Evolutionary conservation across 23 red algal genomes (phyloP).

Genomic region (Gracilaria domingensis): DNA sequence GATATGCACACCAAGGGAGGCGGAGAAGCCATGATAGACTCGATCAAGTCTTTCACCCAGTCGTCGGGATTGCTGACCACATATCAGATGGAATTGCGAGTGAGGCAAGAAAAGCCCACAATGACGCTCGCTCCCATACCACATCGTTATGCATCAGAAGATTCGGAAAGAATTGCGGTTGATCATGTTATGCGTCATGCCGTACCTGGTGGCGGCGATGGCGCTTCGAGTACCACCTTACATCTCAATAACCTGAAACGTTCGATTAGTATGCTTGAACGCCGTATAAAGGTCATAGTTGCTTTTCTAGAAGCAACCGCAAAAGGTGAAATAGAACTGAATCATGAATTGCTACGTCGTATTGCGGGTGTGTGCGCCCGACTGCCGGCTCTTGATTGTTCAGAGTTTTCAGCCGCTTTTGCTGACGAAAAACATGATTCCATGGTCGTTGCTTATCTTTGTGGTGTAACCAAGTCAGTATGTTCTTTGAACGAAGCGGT

Average conservation of each 20-base stretch:
- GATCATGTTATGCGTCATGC: slow-evolving; percentile 78
- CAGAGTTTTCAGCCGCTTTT: slow-evolving; percentile 65
- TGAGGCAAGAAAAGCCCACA: slow-evolving; percentile 49
- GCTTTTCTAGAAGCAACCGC: slow-evolving; percentile 66
- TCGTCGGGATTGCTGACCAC: slow-evolving; percentile 44
- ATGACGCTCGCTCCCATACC: slow-evolving; percentile 55
- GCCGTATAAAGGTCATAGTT: slow-evolving; percentile 46
- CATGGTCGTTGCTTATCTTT: slow-evolving; percentile 55
- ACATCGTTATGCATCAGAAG: slow-evolving; percentile 73
- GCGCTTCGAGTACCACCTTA: slow-evolving; percentile 51
- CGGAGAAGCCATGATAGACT: background rate
- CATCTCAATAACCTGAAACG: slow-evolving; percentile 63
- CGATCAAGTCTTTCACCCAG: slow-evolving; percentile 19
- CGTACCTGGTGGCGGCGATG: slow-evolving; percentile 63
- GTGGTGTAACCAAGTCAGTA: slow-evolving; percentile 65
- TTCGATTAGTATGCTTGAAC: slow-evolving; percentile 70
- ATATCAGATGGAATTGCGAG: slow-evolving; percentile 51
- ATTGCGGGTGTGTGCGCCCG: slow-evolving; percentile 62
- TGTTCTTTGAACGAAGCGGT: slow-evolving; percentile 70
- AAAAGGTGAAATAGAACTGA: slow-evolving; percentile 57
- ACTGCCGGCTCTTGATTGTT: slow-evolving; percentile 65
- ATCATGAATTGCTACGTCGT: slow-evolving; percentile 43
- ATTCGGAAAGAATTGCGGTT: slow-evolving; percentile 82
- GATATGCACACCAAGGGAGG: background rate
- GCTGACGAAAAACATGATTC: slow-evolving; percentile 65